Evolutionary conservation across 2,329 filamentous ascomycete genomes (phyloP), one percentile per base, ranked within the genome.

Genomic region (Ascochyta fabae): DNA sequence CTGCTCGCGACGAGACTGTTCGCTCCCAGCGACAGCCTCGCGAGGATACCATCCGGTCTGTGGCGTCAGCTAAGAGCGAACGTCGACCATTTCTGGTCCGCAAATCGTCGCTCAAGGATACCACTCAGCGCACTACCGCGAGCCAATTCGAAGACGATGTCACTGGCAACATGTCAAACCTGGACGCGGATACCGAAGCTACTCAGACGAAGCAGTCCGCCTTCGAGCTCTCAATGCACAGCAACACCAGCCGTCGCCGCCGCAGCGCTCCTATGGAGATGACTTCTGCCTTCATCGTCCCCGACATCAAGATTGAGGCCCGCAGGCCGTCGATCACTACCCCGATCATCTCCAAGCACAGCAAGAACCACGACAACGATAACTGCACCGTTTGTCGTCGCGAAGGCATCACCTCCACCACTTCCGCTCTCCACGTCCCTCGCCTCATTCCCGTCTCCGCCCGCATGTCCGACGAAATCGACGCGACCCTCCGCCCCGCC

Each of bases 211-310:
- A 67, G 40, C 65, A 73, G 22, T 67, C 66, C 24, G 56, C 43
- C 23, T 48, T 64, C 6, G 73, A 75, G 39, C 57, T 62, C 39
- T 83, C 83, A 0, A 75, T 80, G 34, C 68, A 81, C 6, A 80
- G 81, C 66, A 79, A 79, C 42, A 78, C 80, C 29, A 79, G 79
- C 48, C 79, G 79, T 9, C 80, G 82, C 45, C 81, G 80, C 41
- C 80, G 78, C 26, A 79, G 77, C 35, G 74, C 75, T 34, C 75
- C 77, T 13, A 77, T 79, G 24, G 84, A 86, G 53, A 82, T 86
- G 82, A 88, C 85, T 6, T 88, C 85, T 3, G 85, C 84, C 6
- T 87, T 87, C 67, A 87, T 88, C 59, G 73, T 88, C 6, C 85
- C 85, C 10, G 85, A 88, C 61, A 85, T 88, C 62, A 87, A 85